phyloP scores from a whole-genome alignment of 306 rosid genomes.

The Arachis stenosperma region DNA sequence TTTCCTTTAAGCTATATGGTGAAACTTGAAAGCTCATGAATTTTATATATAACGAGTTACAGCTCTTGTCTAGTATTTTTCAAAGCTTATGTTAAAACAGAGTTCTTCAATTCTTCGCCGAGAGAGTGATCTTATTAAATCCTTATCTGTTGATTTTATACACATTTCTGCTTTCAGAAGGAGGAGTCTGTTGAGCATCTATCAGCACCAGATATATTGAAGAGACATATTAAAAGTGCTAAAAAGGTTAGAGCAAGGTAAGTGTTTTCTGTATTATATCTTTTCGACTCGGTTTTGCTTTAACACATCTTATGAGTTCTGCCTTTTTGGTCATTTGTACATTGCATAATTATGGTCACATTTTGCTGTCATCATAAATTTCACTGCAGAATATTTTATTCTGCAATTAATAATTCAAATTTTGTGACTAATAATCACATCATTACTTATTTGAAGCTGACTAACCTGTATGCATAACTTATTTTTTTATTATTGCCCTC shows the following conservation, averaged over 20 bases:
- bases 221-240: constrained; percentile 77
- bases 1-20: not conserved
- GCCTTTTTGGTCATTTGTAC: not conserved
- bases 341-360: not conserved
- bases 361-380: not conserved
- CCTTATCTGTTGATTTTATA: constrained; percentile 17
- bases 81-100: constrained; percentile 15
- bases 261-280: not conserved
- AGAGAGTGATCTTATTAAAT: constrained; percentile 18
- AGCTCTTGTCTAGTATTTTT: not conserved
- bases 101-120: constrained; percentile 6
- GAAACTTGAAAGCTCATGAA: not conserved
- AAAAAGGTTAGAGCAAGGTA: constrained; percentile 83
- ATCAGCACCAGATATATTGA: constrained; percentile 61
- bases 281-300: not conserved
- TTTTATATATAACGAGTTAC: not conserved
- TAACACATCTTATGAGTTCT: not conserved
- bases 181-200: constrained; percentile 55
- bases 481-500: not conserved
- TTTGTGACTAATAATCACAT: not conserved
- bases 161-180: constrained; percentile 52
- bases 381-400: not conserved
- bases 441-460: not conserved
- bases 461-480: not conserved
- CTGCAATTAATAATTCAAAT: not conserved